phyloP scores from a whole-genome alignment of 257 asterid genomes.

The Nyctanthes arbortristis region DNA sequence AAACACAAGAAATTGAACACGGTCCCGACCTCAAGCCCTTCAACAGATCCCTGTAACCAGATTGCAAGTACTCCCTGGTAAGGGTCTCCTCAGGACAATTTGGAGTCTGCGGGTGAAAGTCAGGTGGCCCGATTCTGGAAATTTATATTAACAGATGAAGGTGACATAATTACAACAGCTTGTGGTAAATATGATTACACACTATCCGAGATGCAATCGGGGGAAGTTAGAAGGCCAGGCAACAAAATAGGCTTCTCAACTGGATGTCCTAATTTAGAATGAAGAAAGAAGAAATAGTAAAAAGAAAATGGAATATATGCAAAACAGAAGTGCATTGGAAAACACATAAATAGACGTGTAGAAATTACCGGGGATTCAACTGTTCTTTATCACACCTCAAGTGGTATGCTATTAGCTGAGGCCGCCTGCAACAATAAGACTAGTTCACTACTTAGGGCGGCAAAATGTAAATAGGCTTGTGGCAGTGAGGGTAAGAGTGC shows the following conservation, averaged over 20 bases:
- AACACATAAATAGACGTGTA: not conserved
- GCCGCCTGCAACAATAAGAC: constrained; percentile 55
- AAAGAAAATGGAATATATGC: not conserved
- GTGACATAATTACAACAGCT: constrained; percentile 12
- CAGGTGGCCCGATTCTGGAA: constrained; percentile 94
- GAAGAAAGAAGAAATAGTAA: constrained; percentile 7
- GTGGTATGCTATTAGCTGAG: constrained; percentile 61
- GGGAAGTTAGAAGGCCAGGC: constrained; percentile 6
- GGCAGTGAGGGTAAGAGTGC: not conserved
- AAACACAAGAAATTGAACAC: not conserved
- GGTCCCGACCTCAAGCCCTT: constrained; percentile 75
- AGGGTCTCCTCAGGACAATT: constrained; percentile 94
- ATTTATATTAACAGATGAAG: constrained; percentile 17
- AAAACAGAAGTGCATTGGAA: not conserved
- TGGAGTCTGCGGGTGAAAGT: constrained; percentile 80
- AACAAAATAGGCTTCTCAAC: constrained; percentile 5
- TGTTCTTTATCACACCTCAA: constrained; percentile 76
- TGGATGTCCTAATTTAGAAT: constrained; percentile 5
- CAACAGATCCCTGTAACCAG: constrained; percentile 91
- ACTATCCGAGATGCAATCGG: constrained; percentile 15
- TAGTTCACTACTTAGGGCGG: constrained; percentile 17
- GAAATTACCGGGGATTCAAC: constrained; percentile 43
- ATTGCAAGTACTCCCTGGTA: constrained; percentile 72
- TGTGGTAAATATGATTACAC: constrained; percentile 10
- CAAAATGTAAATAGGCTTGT: too few relatives aligned